Evolutionary conservation across 2,329 filamentous ascomycete species (phyloP).

Genomic region (Fusarium sp.): DNA sequence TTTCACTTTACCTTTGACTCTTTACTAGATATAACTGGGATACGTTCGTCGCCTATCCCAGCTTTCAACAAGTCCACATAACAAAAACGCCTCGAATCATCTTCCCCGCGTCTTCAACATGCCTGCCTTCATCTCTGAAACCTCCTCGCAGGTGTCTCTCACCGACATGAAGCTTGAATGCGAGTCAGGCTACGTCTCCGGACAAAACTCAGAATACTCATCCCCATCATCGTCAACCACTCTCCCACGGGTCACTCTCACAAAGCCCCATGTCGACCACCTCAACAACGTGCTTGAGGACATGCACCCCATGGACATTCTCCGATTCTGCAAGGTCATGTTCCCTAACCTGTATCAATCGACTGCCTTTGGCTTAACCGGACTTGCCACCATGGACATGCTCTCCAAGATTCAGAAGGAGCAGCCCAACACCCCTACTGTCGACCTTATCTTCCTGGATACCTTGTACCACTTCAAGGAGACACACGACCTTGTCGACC

Average conservation of each 20-base stretch:
- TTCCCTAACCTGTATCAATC: slow-evolving; percentile 91
- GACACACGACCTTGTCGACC: slow-evolving; percentile 79
- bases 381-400: slow-evolving; percentile 87
- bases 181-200: slow-evolving; percentile 89
- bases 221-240: slow-evolving; percentile 50
- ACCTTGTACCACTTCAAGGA: slow-evolving; percentile 86
- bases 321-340: slow-evolving; percentile 91
- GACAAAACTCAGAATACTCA: slow-evolving; percentile 55
- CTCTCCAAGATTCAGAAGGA: slow-evolving; percentile 78
- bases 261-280: slow-evolving; percentile 86
- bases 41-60: slow-evolving; percentile 25
- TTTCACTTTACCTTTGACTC: slow-evolving; percentile 16
- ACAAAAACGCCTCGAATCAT: slow-evolving; percentile 20
- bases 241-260: slow-evolving; percentile 85
- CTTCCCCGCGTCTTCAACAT: slow-evolving; percentile 48
- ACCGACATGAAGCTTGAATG: slow-evolving; percentile 59
- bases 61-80: slow-evolving; percentile 41
- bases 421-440: slow-evolving; percentile 68
- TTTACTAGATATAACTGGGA: slow-evolving; percentile 38
- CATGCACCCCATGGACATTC: slow-evolving; percentile 89
- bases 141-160: slow-evolving; percentile 56
- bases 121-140: slow-evolving; percentile 53
- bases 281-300: slow-evolving; percentile 90
- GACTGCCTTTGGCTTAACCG: slow-evolving; percentile 84
- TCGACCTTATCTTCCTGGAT: slow-evolving; percentile 84